Evolutionary conservation across 345 rosid genomes (phyloP).

Genomic region (Conringia planisiliqua): DNA sequence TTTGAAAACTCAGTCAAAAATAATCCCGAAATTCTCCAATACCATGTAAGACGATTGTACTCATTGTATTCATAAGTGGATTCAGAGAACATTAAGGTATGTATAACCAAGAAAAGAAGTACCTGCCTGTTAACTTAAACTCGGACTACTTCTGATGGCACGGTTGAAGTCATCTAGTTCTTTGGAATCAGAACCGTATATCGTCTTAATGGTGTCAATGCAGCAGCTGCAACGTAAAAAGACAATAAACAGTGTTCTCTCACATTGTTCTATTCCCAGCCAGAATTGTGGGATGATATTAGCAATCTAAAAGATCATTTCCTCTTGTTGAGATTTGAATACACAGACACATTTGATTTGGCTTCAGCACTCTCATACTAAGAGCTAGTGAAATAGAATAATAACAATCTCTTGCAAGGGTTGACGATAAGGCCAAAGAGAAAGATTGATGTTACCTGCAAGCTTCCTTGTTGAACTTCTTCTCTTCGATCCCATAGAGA

Average conservation of each 20-base stretch:
- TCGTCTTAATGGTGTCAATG: constrained; percentile 64
- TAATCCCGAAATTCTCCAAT: neutral
- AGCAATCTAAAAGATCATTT: too few species aligned
- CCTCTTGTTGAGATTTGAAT: neutral
- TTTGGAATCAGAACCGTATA: constrained; percentile 58
- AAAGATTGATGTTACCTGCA: constrained; percentile 39
- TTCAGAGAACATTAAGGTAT: neutral
- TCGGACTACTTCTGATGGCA: constrained; percentile 35
- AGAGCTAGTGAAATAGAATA: neutral
- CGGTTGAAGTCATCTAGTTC: constrained; percentile 59
- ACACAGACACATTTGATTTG: neutral
- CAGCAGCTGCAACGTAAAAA: constrained; percentile 46
- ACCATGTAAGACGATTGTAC: neutral
- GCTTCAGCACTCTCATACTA: neutral
- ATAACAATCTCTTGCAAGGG: neutral
- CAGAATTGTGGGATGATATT: neutral
- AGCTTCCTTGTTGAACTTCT: constrained; percentile 71
- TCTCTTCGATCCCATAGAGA: constrained; percentile 53
- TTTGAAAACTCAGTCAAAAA: neutral
- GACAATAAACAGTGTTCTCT: neutral
- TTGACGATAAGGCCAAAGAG: neutral
- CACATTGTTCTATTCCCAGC: neutral
- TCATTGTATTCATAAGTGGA: neutral
- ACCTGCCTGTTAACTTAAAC: constrained; percentile 5
- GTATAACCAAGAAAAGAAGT: neutral